Base-by-base conservation (phyloP, 176 grass and related monocot species). In the Paspalum vaginatum region DNA sequence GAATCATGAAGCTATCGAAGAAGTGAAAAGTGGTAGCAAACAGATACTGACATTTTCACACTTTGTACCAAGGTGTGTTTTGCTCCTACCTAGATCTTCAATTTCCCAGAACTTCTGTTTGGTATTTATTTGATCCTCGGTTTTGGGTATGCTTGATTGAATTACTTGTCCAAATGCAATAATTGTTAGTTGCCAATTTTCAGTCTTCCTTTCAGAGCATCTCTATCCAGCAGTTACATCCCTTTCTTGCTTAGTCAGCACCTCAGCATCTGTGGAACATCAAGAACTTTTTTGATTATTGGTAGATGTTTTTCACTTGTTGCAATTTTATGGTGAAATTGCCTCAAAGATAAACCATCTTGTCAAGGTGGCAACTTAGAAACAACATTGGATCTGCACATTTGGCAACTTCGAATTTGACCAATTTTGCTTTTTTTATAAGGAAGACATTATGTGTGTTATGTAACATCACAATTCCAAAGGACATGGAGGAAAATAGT, bases 21-120 rank as follows among this genome's bases (percentile, higher is more conserved):
- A 93, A 83, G 90, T 98, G 44, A 89, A 92, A 72, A 94, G 41
- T 21, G 85, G 12, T 64, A 92, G 90, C 77, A 92, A 70, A 79
- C 80, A 93, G 11, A 87, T 94, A 79, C 71, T 98, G 75, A 98
- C 92, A 58, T 94, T 98, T 89, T 98, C 95, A 81, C 95, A 98
- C 75, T 98, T 98, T 43, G 83, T 98, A 74, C 95, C 95, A 67
- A 98, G 95, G 95, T 94, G 48, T 83, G 25, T 85, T 72, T 72
- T 53, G 20, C 37, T 18, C 54, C 45, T 80, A n/a, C 37, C 45
- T 85, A 64, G 39, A 7, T 18, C 13, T 59, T 58, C 40, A 12
- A 52, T 9, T 67, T 50, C 14, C 40, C 22, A 18, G 75, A 64
- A 11, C 48, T 65, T 11, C 14, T 61, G 24, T 4, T 6, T 46